Conservation (phyloP, 2,329 filamentous ascomycete genomes). For the Paraphoma sp. region DNA sequence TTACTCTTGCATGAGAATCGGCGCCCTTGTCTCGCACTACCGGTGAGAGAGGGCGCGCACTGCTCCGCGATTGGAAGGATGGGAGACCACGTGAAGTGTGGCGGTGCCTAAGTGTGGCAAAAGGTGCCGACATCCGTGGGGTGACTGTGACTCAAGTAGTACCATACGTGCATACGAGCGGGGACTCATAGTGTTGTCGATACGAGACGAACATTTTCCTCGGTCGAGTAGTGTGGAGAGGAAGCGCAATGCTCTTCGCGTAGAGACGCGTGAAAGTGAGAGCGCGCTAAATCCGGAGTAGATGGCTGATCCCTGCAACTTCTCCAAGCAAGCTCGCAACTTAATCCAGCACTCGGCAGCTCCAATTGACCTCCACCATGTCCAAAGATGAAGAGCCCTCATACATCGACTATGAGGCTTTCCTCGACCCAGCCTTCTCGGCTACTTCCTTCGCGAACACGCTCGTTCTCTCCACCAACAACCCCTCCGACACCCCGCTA, state of each 20-base stretch:
- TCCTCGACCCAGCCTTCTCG: constrained; percentile 83
- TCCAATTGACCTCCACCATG: constrained; percentile 26
- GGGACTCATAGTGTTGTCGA: neutral
- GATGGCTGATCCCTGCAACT: constrained; percentile 6
- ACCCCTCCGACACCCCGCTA: constrained; percentile 84
- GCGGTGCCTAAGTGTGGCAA: constrained; percentile 8
- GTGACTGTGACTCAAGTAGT: no score
- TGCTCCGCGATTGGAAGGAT: neutral
- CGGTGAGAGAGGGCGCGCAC: neutral
- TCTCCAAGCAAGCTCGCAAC: neutral
- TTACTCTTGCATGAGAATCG: neutral
- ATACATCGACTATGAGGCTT: constrained; percentile 95
- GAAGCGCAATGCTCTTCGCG: no score
- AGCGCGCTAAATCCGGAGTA: neutral
- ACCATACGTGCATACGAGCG: neutral
- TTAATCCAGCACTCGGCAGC: constrained; percentile 1
- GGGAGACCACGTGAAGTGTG: neutral
- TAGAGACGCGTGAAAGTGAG: neutral
- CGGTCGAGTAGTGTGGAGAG: no score
- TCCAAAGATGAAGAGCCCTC: constrained; percentile 64
- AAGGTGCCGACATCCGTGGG: neutral
- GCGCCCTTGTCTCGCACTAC: neutral
- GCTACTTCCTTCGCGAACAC: constrained; percentile 84
- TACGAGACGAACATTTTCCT: no score
- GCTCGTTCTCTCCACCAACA: constrained; percentile 89